Conservation (phyloP, 108 stramenopile genomes). For the Nitzschia palea region DNA sequence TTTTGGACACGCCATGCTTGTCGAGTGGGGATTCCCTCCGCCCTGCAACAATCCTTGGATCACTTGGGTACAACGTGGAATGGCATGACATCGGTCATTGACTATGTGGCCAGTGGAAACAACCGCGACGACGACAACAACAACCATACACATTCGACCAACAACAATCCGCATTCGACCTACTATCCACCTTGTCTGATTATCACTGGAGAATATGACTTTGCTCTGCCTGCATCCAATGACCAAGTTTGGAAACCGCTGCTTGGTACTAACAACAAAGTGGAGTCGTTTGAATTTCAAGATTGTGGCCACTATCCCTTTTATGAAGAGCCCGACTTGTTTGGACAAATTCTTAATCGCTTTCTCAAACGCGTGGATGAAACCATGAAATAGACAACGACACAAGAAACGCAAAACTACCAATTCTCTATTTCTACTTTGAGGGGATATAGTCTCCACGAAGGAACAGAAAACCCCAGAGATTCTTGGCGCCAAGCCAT, state of each 20-base stretch:
- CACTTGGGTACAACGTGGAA: conserved; percentile 56
- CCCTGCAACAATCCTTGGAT: conserved; percentile 43
- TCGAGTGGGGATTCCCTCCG: neutral
- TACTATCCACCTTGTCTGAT: neutral
- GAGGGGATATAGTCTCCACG: too few species aligned
- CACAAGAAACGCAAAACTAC: too few species aligned
- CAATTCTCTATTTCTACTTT: too few species aligned
- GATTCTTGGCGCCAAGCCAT: too few species aligned
- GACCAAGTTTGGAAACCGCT: neutral
- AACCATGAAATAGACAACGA: too few species aligned
- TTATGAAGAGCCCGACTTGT: neutral
- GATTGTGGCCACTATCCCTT: neutral
- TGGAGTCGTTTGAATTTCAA: neutral
- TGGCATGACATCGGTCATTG: conserved; percentile 49
- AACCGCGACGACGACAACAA: neutral
- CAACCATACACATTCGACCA: neutral
- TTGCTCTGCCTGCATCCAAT: neutral
- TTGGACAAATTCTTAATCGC: neutral
- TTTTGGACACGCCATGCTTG: conserved; percentile 54
- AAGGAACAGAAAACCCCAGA: too few species aligned
- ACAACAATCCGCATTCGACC: too few species aligned
- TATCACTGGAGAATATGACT: neutral
- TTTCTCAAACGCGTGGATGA: too few species aligned
- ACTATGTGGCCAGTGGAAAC: conserved; percentile 38
- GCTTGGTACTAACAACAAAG: neutral